Percentiles rank a stretch among this genome's conserved stretches.
Evolutionary conservation across 306 rosid species (phyloP).

Genomic region (Fagus crenata): DNA sequence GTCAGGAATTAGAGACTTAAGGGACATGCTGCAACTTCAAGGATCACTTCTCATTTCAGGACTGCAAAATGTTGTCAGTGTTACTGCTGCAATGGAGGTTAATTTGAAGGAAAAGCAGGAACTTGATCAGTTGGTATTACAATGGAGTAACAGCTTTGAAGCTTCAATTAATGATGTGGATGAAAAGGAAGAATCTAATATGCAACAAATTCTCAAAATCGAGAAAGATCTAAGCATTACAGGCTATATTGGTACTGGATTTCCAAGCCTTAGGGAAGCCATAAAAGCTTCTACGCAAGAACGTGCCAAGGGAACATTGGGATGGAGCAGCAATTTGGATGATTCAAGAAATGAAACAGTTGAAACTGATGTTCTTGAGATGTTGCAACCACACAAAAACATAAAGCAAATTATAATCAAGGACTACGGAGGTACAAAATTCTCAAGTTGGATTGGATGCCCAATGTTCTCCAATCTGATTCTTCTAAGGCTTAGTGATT

Average conservation of each 20-base stretch:
- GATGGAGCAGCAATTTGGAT: constrained; percentile 4
- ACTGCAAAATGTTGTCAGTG: constrained; percentile 32
- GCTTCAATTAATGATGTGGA: constrained; percentile 1
- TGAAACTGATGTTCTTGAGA: constrained; percentile 26
- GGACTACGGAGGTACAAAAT: constrained; percentile 33
- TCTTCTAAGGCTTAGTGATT: constrained; percentile 15
- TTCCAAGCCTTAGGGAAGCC: constrained; percentile 32
- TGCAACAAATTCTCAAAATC: not conserved
- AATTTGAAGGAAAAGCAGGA: constrained; percentile 32
- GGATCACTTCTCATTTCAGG: constrained; percentile 33
- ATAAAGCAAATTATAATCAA: constrained; percentile 20
- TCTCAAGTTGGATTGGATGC: constrained; percentile 39
- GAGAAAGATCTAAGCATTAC: constrained; percentile 20
- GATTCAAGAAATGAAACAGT: constrained; percentile 23
- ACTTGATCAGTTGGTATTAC: constrained; percentile 25
- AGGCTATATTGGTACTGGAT: not conserved
- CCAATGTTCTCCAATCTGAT: constrained; percentile 25
- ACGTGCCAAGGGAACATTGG: not conserved
- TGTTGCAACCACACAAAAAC: constrained; percentile 39
- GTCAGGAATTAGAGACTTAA: constrained; percentile 27
- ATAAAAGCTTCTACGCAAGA: constrained; percentile 16
- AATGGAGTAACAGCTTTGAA: constrained; percentile 24
- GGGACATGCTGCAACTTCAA: constrained; percentile 24
- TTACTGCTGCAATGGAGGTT: constrained; percentile 36
- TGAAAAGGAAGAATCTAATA: constrained; percentile 7